Conservation (phyloP, 2,329 filamentous ascomycete genomes). For the Monosporascus ibericus region DNA sequence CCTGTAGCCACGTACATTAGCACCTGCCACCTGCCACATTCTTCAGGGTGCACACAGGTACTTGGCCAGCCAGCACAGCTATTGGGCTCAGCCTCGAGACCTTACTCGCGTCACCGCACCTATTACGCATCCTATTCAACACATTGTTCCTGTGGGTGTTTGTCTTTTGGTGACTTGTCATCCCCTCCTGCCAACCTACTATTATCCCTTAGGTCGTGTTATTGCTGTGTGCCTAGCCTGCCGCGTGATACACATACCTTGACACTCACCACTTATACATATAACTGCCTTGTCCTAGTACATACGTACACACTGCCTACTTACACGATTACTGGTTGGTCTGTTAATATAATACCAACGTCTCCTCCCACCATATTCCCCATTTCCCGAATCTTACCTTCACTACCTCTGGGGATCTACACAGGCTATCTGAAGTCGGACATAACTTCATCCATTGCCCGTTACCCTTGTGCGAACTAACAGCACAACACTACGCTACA, state of each 20-base stretch:
- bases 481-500: constrained; percentile 14
- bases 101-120: constrained; percentile 9
- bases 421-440: constrained; percentile 1
- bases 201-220: constrained; percentile 18
- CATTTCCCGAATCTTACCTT: constrained; percentile 19
- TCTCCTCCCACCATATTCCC: constrained; percentile 12
- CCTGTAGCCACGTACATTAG: constrained; percentile 1
- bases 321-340: constrained; percentile 5
- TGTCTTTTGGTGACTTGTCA: constrained; percentile 7
- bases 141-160: constrained; percentile 17
- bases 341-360: constrained; percentile 22
- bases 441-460: constrained; percentile 3
- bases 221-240: constrained; percentile 14
- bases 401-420: constrained; percentile 3
- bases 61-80: constrained; percentile 14
- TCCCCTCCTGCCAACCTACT: constrained; percentile 15
- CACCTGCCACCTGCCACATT: neutral
- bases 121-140: constrained; percentile 5
- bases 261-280: constrained; percentile 5
- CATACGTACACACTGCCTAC: constrained; percentile 5
- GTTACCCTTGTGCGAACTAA: constrained; percentile 1
- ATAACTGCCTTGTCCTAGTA: neutral
- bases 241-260: constrained; percentile 24
- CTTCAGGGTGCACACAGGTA: neutral
- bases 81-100: constrained; percentile 10